phyloP scores from a whole-genome alignment of 2,329 filamentous ascomycete genomes.

The Scleromitrula shiraiana region DNA sequence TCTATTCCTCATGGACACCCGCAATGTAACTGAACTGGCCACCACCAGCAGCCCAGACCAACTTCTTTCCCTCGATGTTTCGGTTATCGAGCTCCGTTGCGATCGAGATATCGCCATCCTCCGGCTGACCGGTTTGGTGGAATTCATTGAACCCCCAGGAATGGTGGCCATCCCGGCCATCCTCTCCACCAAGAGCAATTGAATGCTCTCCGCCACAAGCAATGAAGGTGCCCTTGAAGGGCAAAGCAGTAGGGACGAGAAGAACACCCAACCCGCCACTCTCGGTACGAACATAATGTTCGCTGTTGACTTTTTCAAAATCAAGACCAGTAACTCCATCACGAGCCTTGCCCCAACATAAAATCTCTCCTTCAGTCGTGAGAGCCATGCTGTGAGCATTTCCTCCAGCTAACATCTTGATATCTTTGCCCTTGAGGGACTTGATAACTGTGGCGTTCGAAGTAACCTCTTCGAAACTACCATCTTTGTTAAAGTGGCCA shows the following conservation, averaged over 20 bases:
- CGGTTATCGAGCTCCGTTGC: conserved; percentile 79
- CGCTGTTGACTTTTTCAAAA: conserved; percentile 43
- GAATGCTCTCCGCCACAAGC: conserved; percentile 64
- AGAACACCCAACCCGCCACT: conserved; percentile 57
- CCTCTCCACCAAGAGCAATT: conserved; percentile 58
- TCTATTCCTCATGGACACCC: conserved; percentile 25
- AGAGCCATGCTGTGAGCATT: conserved; percentile 51
- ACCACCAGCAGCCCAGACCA: conserved; percentile 70
- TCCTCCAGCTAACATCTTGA: conserved; percentile 43
- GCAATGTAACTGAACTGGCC: conserved; percentile 68
- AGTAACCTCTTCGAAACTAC: conserved; percentile 61
- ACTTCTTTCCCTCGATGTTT: conserved; percentile 64
- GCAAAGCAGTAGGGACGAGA: conserved; percentile 49
- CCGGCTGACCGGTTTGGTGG: conserved; percentile 71
- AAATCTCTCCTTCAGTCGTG: conserved; percentile 47
- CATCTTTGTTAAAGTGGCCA: conserved; percentile 45
- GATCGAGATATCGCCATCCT: conserved; percentile 65
- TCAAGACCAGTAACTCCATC: conserved; percentile 47
- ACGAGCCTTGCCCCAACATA: conserved; percentile 56
- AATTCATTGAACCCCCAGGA: conserved; percentile 75
- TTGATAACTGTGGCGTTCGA: conserved; percentile 60
- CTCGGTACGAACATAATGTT: conserved; percentile 52
- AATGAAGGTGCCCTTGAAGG: conserved; percentile 48
- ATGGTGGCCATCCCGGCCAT: conserved; percentile 55
- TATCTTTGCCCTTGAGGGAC: conserved; percentile 46